Base-by-base conservation (phyloP, 306 rosid genomes). In the Mucuna pruriens region DNA sequence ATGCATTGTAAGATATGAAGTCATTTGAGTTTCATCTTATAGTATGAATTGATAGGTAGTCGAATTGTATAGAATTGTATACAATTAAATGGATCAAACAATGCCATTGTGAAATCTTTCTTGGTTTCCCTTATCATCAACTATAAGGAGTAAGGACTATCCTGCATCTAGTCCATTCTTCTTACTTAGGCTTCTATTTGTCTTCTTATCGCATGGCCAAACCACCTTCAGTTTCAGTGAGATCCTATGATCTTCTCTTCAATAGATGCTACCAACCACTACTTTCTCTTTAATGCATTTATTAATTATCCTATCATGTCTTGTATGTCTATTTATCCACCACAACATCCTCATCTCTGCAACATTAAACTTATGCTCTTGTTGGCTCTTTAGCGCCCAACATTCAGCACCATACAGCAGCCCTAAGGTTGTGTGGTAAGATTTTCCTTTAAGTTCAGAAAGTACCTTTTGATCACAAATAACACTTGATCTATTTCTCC, bases 251-350 rank as follows among this genome's bases (percentile, higher is more conserved):
- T 51, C 36, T 5, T 58, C 9, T 25, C 34, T 36, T 3, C n/a
- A 26, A 20, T 10, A 33, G 61, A 48, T 46, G n/a, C 45, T 60
- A 49, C 45, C n/a, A n/a, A n/a, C n/a, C 39, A 6, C 26, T 48
- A 69, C 48, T 46, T 76, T 58, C 78, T 68, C 67, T 57, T 36
- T 48, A 75, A 72, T 22, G 65, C 73, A 76, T 57, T 76, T 55
- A 55, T 51, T 75, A 46, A 36, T 68, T 2, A 58, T 54, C 68
- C 70, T 74, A 81, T 66, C 29, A 22, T 49, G 55, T 1, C 38
- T 5, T 40, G 9, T 25, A 26, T n/a, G 34, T 54, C 48, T 39
- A 48, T 51, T 33, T 60, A 48, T 36, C 46, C 13, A 52, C 57
- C 9, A 13, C n/a, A 33, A 46, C 39, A 52, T 64, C 46, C 20